phyloP scores from a whole-genome alignment of 305 asterid species.

The Fraxinus angustifolia region DNA sequence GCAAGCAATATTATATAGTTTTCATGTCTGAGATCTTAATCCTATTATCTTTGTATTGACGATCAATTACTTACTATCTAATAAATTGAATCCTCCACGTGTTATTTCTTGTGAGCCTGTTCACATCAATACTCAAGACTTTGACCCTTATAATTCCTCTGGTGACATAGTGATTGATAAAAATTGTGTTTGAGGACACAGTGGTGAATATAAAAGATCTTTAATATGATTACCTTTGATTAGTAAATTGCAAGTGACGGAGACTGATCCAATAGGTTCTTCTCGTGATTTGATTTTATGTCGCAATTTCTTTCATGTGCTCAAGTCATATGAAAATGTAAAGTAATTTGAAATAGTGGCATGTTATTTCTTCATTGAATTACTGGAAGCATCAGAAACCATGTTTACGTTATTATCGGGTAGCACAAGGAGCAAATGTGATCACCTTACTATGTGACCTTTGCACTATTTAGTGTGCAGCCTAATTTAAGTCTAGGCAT shows the following conservation, averaged over 20 bases:
- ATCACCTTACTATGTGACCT: not conserved
- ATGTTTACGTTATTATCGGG: not conserved
- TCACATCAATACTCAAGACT: not conserved
- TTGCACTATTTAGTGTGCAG: not conserved
- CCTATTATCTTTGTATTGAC: not conserved
- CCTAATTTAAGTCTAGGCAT: not conserved
- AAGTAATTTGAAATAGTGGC: not conserved
- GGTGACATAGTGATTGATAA: not conserved
- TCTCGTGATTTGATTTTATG: not conserved
- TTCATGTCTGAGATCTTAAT: not conserved
- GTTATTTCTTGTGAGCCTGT: not conserved
- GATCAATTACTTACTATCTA: not conserved
- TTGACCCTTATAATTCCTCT: not conserved
- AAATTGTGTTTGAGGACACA: not conserved
- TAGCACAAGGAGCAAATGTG: not conserved
- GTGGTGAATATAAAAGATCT: not conserved
- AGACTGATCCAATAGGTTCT: not conserved
- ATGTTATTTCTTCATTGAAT: not conserved
- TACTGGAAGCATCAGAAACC: not conserved
- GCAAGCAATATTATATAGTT: not conserved
- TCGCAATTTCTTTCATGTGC: not conserved
- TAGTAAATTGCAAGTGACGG: not conserved
- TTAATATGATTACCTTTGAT: not conserved
- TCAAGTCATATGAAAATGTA: not conserved
- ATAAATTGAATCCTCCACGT: not conserved